Evolutionary conservation across 2,329 filamentous ascomycete genomes (phyloP).

Genomic region (Thielaviopsis punctulata): DNA sequence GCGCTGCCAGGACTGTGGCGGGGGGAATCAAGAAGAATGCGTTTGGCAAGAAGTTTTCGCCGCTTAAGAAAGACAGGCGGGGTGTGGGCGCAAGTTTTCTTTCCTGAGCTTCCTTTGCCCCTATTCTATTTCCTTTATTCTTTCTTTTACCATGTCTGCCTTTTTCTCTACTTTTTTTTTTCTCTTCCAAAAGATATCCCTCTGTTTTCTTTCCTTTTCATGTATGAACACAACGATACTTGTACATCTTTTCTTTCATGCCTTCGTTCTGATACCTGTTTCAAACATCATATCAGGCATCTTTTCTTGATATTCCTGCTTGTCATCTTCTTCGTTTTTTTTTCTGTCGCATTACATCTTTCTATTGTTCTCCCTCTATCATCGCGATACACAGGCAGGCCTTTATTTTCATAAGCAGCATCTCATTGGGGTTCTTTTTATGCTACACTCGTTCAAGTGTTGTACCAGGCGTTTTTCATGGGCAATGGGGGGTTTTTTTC

Average conservation of each 20-base stretch:
- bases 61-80: constrained; percentile 52
- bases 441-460: too few species aligned
- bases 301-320: background rate
- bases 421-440: too few species aligned
- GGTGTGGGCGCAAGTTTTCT: constrained; percentile 45
- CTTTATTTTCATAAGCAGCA: background rate
- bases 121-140: background rate
- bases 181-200: too few species aligned
- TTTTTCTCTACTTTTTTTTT: background rate
- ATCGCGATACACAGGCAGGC: background rate
- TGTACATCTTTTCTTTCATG: background rate
- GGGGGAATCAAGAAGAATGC: constrained; percentile 22
- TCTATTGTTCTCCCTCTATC: background rate
- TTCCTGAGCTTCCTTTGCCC: constrained; percentile 19
- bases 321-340: background rate
- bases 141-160: background rate
- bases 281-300: background rate
- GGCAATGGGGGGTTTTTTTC: too few species aligned
- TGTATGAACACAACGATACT: background rate
- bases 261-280: background rate
- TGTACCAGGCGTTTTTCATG: too few species aligned
- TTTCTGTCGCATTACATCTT: background rate
- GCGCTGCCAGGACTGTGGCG: constrained; percentile 7
- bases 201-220: background rate
- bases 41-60: constrained; percentile 43